Evolutionary conservation across 1,139 yeast species (phyloP).

Genomic region (Pichia norvegensis): DNA sequence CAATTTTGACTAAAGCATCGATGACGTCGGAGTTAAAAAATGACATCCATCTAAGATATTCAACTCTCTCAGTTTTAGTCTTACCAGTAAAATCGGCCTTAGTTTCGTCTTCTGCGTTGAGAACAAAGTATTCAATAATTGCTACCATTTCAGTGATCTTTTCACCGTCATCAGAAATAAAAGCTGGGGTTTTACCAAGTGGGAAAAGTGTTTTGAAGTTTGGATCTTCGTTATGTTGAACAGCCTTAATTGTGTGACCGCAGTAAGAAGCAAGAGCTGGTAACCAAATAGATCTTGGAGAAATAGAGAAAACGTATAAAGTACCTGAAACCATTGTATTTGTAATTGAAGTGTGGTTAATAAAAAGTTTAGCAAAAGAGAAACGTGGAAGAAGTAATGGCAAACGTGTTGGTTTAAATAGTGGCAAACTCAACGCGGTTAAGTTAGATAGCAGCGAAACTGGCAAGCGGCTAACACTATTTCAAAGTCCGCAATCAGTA

Average conservation of each 20-base stretch:
- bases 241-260: conserved; percentile 36
- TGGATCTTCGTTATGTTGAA: conserved; percentile 19
- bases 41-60: conserved; percentile 26
- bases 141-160: conserved; percentile 26
- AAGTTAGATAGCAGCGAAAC: no score
- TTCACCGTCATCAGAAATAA: conserved; percentile 24
- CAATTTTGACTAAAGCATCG: background rate
- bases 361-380: no score
- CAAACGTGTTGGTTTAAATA: no score
- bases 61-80: conserved; percentile 23
- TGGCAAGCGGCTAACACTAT: no score
- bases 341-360: background rate
- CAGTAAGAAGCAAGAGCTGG: conserved; percentile 12
- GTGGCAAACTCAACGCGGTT: background rate
- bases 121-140: conserved; percentile 22
- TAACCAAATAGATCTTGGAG: conserved; percentile 21
- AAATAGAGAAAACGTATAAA: conserved; percentile 12
- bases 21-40: conserved; percentile 23
- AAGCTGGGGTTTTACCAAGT: conserved; percentile 29
- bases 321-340: conserved; percentile 20
- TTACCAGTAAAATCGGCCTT: conserved; percentile 16
- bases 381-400: no score
- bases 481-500: no score
- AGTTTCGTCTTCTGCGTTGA: conserved; percentile 9
- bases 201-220: conserved; percentile 22